phyloP scores from a whole-genome alignment of 116 monocot genomes.

The Posidonia oceanica region DNA sequence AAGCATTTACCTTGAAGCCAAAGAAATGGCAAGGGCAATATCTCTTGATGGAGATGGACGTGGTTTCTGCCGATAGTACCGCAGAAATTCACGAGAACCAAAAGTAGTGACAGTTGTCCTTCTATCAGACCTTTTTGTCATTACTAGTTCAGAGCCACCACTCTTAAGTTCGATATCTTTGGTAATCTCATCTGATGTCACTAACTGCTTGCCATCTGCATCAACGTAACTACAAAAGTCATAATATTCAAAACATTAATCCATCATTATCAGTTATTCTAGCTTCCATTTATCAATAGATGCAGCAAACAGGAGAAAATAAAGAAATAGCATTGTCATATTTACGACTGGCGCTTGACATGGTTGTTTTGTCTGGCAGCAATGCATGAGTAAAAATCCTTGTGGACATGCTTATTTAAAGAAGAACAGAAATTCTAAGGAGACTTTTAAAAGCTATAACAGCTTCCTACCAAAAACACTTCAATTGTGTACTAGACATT shows the following conservation, averaged over 20 bases:
- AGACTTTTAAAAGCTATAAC: too few species aligned
- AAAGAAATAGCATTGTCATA: background rate
- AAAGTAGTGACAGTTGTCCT: slow-evolving; percentile 36
- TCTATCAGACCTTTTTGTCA: slow-evolving; percentile 37
- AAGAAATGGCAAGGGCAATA: slow-evolving; percentile 43
- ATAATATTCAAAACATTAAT: background rate
- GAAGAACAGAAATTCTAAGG: too few species aligned
- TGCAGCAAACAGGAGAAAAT: background rate
- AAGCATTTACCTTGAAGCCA: slow-evolving; percentile 58
- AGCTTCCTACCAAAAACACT: too few species aligned
- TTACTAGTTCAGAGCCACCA: slow-evolving; percentile 69
- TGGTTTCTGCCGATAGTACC: slow-evolving; percentile 87
- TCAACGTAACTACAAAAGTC: slow-evolving; percentile 42
- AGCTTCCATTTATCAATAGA: too few species aligned
- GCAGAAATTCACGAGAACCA: slow-evolving; percentile 79
- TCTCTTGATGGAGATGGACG: slow-evolving; percentile 47
- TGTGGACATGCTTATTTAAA: too few species aligned
- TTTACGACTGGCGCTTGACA: background rate
- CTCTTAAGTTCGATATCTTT: slow-evolving; percentile 54
- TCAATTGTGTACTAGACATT: too few species aligned
- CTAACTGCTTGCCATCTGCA: slow-evolving; percentile 61
- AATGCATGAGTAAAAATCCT: too few species aligned
- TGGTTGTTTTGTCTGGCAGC: too few species aligned
- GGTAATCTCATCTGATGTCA: slow-evolving; percentile 22
- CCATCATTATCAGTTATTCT: background rate